Conservation (phyloP, 2,329 filamentous ascomycete genomes). For the Xylariaceae sp. region DNA sequence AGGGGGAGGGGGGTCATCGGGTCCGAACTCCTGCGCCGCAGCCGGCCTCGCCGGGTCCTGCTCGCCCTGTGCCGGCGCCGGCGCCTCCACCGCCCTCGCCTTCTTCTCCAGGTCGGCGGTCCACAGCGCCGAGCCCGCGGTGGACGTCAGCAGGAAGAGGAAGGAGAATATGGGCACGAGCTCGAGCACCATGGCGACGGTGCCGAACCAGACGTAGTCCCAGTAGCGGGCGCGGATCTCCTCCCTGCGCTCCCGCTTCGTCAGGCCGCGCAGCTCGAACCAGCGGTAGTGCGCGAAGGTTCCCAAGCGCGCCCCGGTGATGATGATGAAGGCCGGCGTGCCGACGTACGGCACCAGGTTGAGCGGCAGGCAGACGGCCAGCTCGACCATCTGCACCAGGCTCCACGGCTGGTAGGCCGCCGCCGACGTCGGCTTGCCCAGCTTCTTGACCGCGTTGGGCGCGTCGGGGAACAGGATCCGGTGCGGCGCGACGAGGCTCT, state of each 20-base stretch:
- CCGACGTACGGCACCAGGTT: slow-evolving; percentile 83
- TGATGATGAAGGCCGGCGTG: slow-evolving; percentile 74
- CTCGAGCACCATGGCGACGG: slow-evolving; percentile 73
- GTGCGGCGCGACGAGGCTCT: slow-evolving; percentile 59
- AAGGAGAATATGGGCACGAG: slow-evolving; percentile 89
- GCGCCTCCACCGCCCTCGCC: slow-evolving; percentile 16
- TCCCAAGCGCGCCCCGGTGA: slow-evolving; percentile 81
- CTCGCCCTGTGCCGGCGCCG: slow-evolving; percentile 6
- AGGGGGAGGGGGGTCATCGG: slow-evolving; percentile 27
- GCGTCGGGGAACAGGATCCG: slow-evolving; percentile 60
- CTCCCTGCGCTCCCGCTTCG: slow-evolving; percentile 63
- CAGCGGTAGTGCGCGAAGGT: slow-evolving; percentile 88
- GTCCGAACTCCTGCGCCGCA: too few species aligned
- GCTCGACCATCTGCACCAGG: slow-evolving; percentile 80
- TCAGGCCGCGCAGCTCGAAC: slow-evolving; percentile 70
- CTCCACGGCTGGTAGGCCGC: slow-evolving; percentile 86
- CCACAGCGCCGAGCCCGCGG: slow-evolving; percentile 81
- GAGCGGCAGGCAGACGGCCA: slow-evolving; percentile 69
- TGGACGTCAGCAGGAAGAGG: slow-evolving; percentile 84
- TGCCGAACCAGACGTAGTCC: slow-evolving; percentile 93
- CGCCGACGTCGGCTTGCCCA: slow-evolving; percentile 71
- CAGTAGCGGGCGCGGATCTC: slow-evolving; percentile 62
- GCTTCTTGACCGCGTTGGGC: slow-evolving; percentile 65
- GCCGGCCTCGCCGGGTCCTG: too few species aligned
- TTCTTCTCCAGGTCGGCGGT: slow-evolving; percentile 67